Conservation (phyloP, 192 early-diverging fungal genomes). For the Globomyces pollinis-pini region DNA sequence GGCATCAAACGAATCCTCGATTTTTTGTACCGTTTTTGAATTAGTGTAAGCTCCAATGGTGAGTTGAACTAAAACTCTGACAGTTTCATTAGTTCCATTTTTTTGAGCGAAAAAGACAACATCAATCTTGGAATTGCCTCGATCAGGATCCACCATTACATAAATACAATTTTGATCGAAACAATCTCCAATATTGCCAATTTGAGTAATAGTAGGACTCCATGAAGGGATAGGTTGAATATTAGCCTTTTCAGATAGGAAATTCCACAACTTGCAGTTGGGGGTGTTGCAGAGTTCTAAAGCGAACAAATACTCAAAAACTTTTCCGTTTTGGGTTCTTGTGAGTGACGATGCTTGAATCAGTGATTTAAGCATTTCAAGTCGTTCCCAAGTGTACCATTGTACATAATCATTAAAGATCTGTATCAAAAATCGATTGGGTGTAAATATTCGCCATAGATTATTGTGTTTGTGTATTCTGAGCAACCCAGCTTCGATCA, state of each 20-base stretch:
- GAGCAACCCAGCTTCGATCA: background rate
- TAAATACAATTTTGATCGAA: background rate
- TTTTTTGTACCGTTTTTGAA: background rate
- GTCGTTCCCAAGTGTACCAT: background rate
- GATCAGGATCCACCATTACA: background rate
- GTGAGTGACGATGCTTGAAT: background rate
- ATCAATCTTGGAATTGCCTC: background rate
- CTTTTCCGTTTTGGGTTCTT: background rate
- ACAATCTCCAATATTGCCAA: background rate
- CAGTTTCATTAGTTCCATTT: background rate
- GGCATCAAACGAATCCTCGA: too few species aligned
- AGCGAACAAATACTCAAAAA: background rate
- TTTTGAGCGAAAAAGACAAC: background rate
- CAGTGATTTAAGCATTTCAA: background rate
- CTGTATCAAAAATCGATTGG: background rate
- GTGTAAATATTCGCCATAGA: background rate
- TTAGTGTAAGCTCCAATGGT: background rate
- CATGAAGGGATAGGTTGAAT: background rate
- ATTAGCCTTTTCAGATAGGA: background rate
- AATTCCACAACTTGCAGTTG: background rate
- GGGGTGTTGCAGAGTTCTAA: background rate
- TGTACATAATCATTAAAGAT: background rate
- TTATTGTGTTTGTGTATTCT: background rate
- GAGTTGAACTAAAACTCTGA: background rate
- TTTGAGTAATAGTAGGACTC: background rate